Percentiles rank a stretch among this genome's conserved stretches.
Conservation (phyloP, 306 rosid species). For the Sesbania bispinosa region DNA sequence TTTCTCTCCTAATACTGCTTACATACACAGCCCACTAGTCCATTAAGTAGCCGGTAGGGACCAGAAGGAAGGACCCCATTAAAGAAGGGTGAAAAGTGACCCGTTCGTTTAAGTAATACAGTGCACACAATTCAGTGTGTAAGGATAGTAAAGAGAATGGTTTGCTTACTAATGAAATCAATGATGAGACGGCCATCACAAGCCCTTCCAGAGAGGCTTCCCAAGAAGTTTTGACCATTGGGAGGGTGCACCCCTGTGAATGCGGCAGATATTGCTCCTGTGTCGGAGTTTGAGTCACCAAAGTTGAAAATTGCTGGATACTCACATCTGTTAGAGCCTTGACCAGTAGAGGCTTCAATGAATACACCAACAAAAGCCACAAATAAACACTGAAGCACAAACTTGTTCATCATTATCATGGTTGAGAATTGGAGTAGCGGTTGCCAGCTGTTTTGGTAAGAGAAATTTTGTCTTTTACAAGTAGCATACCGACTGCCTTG, state of each 20-base stretch:
- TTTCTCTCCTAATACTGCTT: no score
- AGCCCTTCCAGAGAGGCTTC: constrained; percentile 43
- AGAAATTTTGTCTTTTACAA: background rate
- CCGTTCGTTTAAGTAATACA: background rate
- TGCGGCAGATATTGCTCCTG: constrained; percentile 59
- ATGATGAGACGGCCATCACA: constrained; percentile 67
- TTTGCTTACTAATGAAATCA: constrained; percentile 52
- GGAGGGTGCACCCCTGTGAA: constrained; percentile 40
- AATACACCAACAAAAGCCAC: background rate
- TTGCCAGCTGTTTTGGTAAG: background rate
- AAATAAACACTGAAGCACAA: background rate
- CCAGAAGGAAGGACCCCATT: background rate
- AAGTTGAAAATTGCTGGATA: constrained; percentile 43
- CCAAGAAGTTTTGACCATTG: constrained; percentile 66
- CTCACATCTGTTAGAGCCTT: background rate
- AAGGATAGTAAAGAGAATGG: background rate
- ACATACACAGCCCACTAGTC: background rate
- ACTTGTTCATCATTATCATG: background rate
- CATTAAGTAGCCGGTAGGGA: background rate
- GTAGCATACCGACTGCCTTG: no score
- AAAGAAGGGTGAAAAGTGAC: background rate
- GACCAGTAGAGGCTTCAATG: background rate
- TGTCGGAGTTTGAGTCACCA: constrained; percentile 80
- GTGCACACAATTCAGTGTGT: no score
- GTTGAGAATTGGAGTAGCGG: background rate